Evolutionary conservation across 2,329 filamentous ascomycete species (phyloP).

Genomic region (Colletotrichum theobromicola): DNA sequence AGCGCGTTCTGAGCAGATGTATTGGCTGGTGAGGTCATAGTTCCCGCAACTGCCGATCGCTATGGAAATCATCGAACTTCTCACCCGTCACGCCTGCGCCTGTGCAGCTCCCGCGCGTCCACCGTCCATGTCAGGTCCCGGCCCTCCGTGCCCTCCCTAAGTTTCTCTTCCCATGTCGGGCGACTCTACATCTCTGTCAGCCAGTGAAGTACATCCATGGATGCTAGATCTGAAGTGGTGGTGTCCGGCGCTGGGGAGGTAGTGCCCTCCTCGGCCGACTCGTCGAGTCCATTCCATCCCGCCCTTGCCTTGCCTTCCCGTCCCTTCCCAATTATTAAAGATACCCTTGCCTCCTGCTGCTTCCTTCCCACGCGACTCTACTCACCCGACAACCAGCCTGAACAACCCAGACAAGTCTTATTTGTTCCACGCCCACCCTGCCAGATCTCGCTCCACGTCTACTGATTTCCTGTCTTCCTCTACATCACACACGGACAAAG

Average conservation of each 20-base stretch:
- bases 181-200: neutral
- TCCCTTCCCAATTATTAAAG: conserved; percentile 11
- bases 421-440: conserved; percentile 11
- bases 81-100: neutral
- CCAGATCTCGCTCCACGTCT: neutral
- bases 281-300: neutral
- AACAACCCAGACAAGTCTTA: conserved; percentile 3
- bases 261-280: neutral
- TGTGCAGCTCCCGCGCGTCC: neutral
- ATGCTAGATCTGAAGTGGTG: neutral
- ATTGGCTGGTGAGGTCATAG: conserved; percentile 24
- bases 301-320: neutral
- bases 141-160: neutral
- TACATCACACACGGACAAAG: neutral
- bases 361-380: neutral
- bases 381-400: conserved; percentile 14
- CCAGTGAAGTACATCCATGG: neutral
- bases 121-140: neutral
- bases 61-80: conserved; percentile 18
- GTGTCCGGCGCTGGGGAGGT: neutral
- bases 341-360: conserved; percentile 6
- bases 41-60: conserved; percentile 24
- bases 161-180: neutral
- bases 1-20: neutral
- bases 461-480: neutral